Base-by-base conservation (phyloP, 2,329 filamentous ascomycete genomes). In the Fusarium brevicatenulatum region DNA sequence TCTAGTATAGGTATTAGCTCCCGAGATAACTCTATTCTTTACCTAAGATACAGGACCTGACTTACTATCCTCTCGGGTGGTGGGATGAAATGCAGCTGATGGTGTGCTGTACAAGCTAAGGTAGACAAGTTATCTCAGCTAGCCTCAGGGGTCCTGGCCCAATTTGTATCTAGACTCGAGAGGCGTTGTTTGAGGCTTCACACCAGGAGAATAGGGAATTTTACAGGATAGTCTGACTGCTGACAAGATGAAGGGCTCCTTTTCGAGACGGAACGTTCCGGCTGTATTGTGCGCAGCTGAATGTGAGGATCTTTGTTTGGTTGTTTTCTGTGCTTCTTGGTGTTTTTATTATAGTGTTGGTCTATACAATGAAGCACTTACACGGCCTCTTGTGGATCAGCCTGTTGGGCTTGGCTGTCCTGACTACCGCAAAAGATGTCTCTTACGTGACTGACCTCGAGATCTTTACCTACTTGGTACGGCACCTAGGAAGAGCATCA, bases 391-490 rank as follows among this genome's bases (percentile, higher is more conserved):
- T 34, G 32, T 52, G 61, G 66, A 54, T 54, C 63, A 19, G 25
- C 11, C 37, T 75, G 23, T 36, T 54, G 13, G 52, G 49, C 25
- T 57, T 75, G 46, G 54, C 60, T 28, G 37, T 55, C 43, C 50
- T 68, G 50, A 54, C 63, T 25, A 25, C 32, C 34, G 73, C 72
- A 23, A 66, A 68, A 25, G 76, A 79, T 30, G 70, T 85, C n/a
- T 81, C 81, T 32, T 86, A 85, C 62, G 81, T 86, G 69, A 86
- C 84, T 1, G 85, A 86, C 50, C 79, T 86, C 5, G 71, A 79
- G 12, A 80, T 85, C 46, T 87, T 79, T 71, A 82, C 82, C 18
- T 73, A 81, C 12, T 75, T 86, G 75, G 84, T 86, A 80, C 23
- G 80, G 4, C 63, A 43, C 30, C 36, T 43, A 9, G 30, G 39